Percentiles rank a stretch among this genome's conserved stretches.
These are phyloP conservation scores for Floccularia luteovirens DNA, from an alignment of 768 basidiomycete genomes.

Conservation along the genomic window DNA sequence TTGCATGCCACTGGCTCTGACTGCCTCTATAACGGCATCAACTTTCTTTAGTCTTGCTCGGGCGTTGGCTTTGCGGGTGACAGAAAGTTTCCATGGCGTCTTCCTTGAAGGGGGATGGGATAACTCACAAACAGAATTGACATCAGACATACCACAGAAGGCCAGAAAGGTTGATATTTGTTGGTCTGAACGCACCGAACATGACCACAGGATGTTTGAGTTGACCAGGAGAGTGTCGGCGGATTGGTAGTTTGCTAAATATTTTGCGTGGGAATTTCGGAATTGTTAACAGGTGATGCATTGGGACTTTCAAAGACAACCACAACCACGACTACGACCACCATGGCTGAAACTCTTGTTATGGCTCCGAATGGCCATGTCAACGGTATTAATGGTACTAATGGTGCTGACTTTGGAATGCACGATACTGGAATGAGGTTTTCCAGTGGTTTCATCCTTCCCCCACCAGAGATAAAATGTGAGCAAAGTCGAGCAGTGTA, in stretches of 20 bases:
- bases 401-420: conserved; percentile 34
- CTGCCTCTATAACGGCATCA: conserved; percentile 87
- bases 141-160: conserved; percentile 66
- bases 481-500: conserved; percentile 28
- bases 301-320: conserved; percentile 7
- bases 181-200: conserved; percentile 83
- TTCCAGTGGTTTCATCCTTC: conserved; percentile 84
- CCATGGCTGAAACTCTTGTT: conserved; percentile 41
- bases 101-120: conserved; percentile 56
- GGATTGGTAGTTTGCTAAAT: conserved; percentile 11
- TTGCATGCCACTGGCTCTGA: conserved; percentile 74
- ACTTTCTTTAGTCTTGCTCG: conserved; percentile 86
- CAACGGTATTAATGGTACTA: conserved; percentile 24
- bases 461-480: conserved; percentile 95
- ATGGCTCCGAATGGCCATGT: conserved; percentile 28
- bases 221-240: neutral
- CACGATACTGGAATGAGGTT: conserved; percentile 43
- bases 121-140: neutral
- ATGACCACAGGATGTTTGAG: conserved; percentile 26
- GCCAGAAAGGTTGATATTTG: conserved; percentile 60
- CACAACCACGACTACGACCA: conserved; percentile 17
- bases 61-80: conserved; percentile 88
- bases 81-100: conserved; percentile 86
- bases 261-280: conserved; percentile 23
- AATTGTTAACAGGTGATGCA: neutral